These are phyloP conservation scores for Hypoxylon sp. DNA, from an alignment of 2,329 filamentous ascomycete species.

Conservation along the genomic window DNA sequence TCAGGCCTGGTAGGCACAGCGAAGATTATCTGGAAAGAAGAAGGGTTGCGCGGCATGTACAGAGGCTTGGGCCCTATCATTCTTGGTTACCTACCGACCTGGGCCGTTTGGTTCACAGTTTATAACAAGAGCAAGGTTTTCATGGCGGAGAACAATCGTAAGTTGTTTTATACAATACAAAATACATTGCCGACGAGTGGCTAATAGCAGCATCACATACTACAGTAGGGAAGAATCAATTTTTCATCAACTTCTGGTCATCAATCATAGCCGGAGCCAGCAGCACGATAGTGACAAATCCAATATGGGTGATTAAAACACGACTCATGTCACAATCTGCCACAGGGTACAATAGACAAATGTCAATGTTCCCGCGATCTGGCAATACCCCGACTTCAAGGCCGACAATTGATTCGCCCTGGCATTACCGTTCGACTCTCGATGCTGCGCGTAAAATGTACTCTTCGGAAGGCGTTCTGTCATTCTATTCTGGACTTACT, in stretches of 20 bases:
- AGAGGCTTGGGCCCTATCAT: conserved; percentile 94
- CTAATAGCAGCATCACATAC: conserved; percentile 29
- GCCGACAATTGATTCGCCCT: conserved; percentile 75
- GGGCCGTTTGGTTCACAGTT: conserved; percentile 97
- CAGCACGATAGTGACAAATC: conserved; percentile 95
- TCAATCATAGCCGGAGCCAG: conserved; percentile 92
- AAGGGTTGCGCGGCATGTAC: conserved; percentile 92
- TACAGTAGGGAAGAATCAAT: conserved; percentile 77
- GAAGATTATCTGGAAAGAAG: conserved; percentile 86
- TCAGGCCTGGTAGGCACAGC: conserved; percentile 90
- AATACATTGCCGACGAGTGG: not conserved
- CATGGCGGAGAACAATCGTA: conserved; percentile 77
- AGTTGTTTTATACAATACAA: conserved; percentile 45
- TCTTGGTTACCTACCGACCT: conserved; percentile 94
- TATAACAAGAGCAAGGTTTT: conserved; percentile 90
- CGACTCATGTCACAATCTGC: conserved; percentile 92
- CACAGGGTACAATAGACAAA: conserved; percentile 63
- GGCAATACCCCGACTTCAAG: conserved; percentile 69
- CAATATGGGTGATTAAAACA: conserved; percentile 99
- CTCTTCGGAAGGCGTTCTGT: conserved; percentile 84
- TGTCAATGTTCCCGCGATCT: conserved; percentile 64
- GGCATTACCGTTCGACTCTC: conserved; percentile 91
- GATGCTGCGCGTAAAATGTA: conserved; percentile 99
- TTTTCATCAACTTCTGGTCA: conserved; percentile 87
- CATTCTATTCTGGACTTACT: conserved; percentile 95